Percentiles rank a stretch among this genome's conserved stretches.
Evolutionary conservation across 768 basidiomycete genomes (phyloP).

Genomic region (Lentinula aciculospora): DNA sequence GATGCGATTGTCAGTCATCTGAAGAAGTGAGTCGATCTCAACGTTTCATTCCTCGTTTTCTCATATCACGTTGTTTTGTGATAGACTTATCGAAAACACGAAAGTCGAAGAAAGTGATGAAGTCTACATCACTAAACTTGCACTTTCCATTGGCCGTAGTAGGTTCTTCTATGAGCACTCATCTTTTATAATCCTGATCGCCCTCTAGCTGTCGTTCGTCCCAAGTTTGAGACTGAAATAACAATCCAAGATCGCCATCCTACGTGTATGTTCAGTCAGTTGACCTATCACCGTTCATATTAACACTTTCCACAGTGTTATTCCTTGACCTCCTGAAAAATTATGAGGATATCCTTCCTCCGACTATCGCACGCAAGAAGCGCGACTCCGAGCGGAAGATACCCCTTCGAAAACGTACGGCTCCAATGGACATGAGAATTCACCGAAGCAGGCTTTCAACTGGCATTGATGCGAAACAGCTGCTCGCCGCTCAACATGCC

Average conservation of each 20-base stretch:
- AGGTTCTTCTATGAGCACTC: constrained; percentile 22
- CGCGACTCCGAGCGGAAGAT: constrained; percentile 82
- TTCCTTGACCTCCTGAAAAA: constrained; percentile 82
- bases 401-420: constrained; percentile 81
- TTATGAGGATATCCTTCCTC: constrained; percentile 70
- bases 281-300: neutral
- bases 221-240: constrained; percentile 74
- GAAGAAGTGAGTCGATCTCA: constrained; percentile 42
- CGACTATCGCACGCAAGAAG: constrained; percentile 79
- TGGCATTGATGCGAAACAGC: constrained; percentile 62
- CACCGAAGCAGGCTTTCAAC: constrained; percentile 72
- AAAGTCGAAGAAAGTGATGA: constrained; percentile 67
- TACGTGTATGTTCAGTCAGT: constrained; percentile 42
- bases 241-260: constrained; percentile 92
- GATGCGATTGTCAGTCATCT: constrained; percentile 77
- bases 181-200: neutral
- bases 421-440: constrained; percentile 83
- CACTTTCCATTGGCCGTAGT: constrained; percentile 84
- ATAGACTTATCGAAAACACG: constrained; percentile 67
- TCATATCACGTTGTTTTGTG: constrained; percentile 4
- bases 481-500: constrained; percentile 65
- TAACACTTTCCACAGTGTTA: constrained; percentile 42
- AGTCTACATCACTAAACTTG: constrained; percentile 81
- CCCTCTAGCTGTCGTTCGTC: constrained; percentile 66
- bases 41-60: neutral